Base-by-base conservation (phyloP, 73 alveolate genomes). In the Durusdinium trenchii region DNA sequence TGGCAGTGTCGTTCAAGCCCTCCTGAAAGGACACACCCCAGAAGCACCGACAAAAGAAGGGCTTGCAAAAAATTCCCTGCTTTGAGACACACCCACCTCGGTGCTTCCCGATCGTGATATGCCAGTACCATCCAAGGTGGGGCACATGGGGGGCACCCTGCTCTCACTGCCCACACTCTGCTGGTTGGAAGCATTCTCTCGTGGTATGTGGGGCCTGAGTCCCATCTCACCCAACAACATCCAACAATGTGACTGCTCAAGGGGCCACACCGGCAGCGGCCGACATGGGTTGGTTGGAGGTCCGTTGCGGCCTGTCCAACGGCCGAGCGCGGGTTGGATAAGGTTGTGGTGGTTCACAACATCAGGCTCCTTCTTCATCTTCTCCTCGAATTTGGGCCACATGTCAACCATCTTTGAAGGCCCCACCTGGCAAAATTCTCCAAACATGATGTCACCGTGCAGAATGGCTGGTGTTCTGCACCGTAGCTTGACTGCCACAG, bases 321-420 rank as follows among this genome's bases (percentile, higher is more conserved):
- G n/a, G 73, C 30, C 30, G 73, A 60, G 18, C 73, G 73, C 36
- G 16, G 50, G 26, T 6, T 73, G 9, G 26, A 20, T 35, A 20
- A 30, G 40, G 47, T n/a, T 9, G 36, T 6, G 51, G 3, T 73
- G 23, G 54, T 75, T 50, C 36, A 32, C 35, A 16, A 38, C 51
- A 20, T 0, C 42, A 32, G 52, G 40, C 67, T 76, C 98, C 98
- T 91, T 91, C 89, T 91, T 91, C 98, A 91, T 91, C 89, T 91
- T 91, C 78, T 91, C 98, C 57, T 91, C 98, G 40, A 47, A 91
- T 76, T 91, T 91, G 2, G 98, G 98, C 98, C 98, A 91, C 98
- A 71, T 91, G 60, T 91, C 98, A 28, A 81, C 98, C 98, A 91
- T 91, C 78, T 91, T 91, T 36, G 98, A 91, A 7, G 98, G 98